Conservation (phyloP, 2,329 filamentous ascomycete species). For the Pseudocercospora fijiensis region DNA sequence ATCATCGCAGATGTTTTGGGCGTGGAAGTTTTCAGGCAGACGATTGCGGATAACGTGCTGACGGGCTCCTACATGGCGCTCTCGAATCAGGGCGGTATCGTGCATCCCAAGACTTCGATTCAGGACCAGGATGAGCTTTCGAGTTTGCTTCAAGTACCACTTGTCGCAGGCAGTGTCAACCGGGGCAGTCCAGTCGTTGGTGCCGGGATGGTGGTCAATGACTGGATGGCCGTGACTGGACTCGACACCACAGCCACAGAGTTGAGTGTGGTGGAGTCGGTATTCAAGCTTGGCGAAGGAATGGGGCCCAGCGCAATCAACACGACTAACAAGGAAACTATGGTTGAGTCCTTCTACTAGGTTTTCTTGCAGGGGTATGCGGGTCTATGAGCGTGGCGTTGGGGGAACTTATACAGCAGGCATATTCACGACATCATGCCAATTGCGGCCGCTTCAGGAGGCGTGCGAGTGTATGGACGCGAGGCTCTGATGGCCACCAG, state of each 20-base stretch:
- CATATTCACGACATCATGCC: background rate
- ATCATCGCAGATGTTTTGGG: slow-evolving; percentile 93
- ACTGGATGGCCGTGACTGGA: slow-evolving; percentile 96
- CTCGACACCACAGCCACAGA: slow-evolving; percentile 97
- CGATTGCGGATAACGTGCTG: slow-evolving; percentile 93
- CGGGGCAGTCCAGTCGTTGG: slow-evolving; percentile 92
- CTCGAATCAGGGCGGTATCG: slow-evolving; percentile 92
- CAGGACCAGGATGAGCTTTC: slow-evolving; percentile 98
- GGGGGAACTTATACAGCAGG: slow-evolving; percentile 1
- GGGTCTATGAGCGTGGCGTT: slow-evolving; percentile 21
- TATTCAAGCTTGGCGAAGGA: slow-evolving; percentile 86
- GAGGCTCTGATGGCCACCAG: background rate
- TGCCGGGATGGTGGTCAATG: slow-evolving; percentile 93
- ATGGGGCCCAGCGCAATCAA: slow-evolving; percentile 75
- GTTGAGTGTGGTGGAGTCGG: slow-evolving; percentile 90
- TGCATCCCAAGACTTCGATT: slow-evolving; percentile 94
- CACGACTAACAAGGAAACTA: slow-evolving; percentile 88
- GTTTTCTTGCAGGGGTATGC: background rate
- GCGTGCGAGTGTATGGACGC: background rate
- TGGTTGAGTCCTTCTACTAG: slow-evolving; percentile 98
- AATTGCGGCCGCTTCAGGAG: background rate
- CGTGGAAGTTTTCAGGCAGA: slow-evolving; percentile 89
- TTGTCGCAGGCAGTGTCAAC: slow-evolving; percentile 93
- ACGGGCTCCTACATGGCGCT: slow-evolving; percentile 96
- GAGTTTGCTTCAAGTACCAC: slow-evolving; percentile 87